Base-by-base conservation (phyloP, 2,329 filamentous ascomycete genomes). In the Cladosporium sp. region DNA sequence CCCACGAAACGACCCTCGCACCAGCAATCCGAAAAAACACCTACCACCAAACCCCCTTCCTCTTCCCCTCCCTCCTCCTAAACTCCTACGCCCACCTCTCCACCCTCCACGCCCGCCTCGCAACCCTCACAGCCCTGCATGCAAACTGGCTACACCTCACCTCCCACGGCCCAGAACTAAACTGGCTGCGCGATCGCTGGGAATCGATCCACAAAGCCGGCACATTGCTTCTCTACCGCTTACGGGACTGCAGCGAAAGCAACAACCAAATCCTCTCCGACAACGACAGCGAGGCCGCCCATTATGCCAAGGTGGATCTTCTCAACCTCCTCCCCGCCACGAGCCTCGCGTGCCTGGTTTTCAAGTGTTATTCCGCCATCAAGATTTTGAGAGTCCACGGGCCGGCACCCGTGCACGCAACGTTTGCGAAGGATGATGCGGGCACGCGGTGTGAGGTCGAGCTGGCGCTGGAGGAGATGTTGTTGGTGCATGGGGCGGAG, bases 161-260 rank as follows among this genome's bases (percentile, higher is more conserved):
- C 36, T 51, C 54, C 11, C 45, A 61, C 34, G 55, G 55, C 12
- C 57, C 59, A 7, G 61, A 66, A 34, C 55, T 64, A 7, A 53
- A 56, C 24, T 66, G 64, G 64, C 59, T 65, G 22, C 57, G 56
- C 40, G 61, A 62, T 37, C 60, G 64, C 18, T 66, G 62, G 59
- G 56, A 64, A 7, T 52, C 29, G 4, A 58, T 67, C 40, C 61
- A 67, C 52, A 60, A 61, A 48, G 58, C 58, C 15, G 66, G 66
- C 3, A 51, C 66, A 3, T 53, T 66, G 9, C 51, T 66, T 3
- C 59, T 68, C 15, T 65, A 64, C 50, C 61, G 63, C 6, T 49
- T 68, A 2, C 53, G 58, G 41, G 65, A 68, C 51, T 49, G 43
- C 24, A 34, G 37, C 13, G 45, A 48, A 13, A n/a, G 17, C 7